Conservation (phyloP, 192 early-diverging fungal species). For the Coemansia sp. region DNA sequence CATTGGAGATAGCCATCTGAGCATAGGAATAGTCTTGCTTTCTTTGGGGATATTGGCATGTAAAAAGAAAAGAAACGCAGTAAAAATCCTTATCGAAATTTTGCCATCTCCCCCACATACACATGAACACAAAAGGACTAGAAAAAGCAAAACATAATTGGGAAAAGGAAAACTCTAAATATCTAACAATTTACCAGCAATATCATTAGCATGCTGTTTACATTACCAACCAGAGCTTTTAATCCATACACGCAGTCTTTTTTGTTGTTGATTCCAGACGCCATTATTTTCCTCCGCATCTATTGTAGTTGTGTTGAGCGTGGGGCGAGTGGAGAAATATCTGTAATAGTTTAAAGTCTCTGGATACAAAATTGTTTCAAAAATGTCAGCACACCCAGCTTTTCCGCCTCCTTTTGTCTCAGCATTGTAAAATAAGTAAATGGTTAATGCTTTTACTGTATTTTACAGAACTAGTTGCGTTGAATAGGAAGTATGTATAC, state of each 20-base stretch:
- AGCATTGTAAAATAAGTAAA: too few species aligned
- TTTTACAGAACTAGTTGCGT: too few species aligned
- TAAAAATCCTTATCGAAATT: background rate
- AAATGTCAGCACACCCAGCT: too few species aligned
- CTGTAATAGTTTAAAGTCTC: background rate
- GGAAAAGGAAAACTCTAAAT: background rate
- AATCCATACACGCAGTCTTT: background rate
- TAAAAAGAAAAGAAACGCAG: too few species aligned
- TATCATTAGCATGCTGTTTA: background rate
- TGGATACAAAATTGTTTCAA: too few species aligned
- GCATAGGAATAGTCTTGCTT: background rate
- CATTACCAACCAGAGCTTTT: background rate
- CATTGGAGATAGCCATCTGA: background rate
- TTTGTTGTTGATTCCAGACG: background rate
- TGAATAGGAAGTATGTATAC: too few species aligned
- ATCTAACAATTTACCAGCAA: background rate
- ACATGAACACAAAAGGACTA: too few species aligned
- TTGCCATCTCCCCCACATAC: background rate
- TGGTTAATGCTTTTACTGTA: too few species aligned
- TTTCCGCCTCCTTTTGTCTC: too few species aligned
- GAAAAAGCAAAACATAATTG: too few species aligned
- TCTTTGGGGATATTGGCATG: background rate
- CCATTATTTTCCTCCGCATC: background rate
- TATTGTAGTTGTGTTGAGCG: background rate
- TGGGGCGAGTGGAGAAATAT: background rate